phyloP scores from a whole-genome alignment of 163 green algal species.

The Volvox carteri region DNA sequence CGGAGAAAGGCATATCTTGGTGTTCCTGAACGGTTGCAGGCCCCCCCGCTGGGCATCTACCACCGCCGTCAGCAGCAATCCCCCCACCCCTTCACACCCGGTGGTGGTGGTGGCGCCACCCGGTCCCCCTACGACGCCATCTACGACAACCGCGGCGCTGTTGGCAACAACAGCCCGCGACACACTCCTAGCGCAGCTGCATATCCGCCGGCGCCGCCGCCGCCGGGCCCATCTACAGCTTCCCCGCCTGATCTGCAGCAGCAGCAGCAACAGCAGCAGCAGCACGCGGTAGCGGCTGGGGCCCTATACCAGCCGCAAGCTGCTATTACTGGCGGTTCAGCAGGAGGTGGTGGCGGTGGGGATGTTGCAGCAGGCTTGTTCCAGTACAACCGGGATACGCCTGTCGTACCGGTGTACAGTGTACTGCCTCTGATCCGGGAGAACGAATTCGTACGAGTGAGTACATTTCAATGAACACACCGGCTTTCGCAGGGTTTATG shows the following conservation, averaged over 20 bases:
- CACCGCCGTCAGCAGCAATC: too few relatives aligned
- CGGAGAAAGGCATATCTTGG: too few relatives aligned
- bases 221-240: not conserved
- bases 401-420: constrained; percentile 61
- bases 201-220: too few relatives aligned
- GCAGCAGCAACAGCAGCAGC: constrained; percentile 29
- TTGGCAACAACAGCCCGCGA: too few relatives aligned
- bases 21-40: too few relatives aligned
- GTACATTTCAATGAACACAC: not conserved
- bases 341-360: not conserved
- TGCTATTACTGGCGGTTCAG: not conserved
- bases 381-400: constrained; percentile 38
- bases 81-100: too few relatives aligned
- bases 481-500: not conserved
- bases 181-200: too few relatives aligned
- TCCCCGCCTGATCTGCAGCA: not conserved
- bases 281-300: too few relatives aligned
- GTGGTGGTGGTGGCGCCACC: too few relatives aligned
- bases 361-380: not conserved
- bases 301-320: constrained; percentile 1
- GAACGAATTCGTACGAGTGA: constrained; percentile 48
- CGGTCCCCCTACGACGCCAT: too few relatives aligned
- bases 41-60: too few relatives aligned
- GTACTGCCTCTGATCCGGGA: constrained; percentile 59
- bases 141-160: too few relatives aligned